A percentile compares a stretch with the other conserved stretches of the same genome.
Evolutionary conservation across 2,329 filamentous ascomycete species (phyloP).

Genomic region (Gnomoniopsis smithogilvyi): DNA sequence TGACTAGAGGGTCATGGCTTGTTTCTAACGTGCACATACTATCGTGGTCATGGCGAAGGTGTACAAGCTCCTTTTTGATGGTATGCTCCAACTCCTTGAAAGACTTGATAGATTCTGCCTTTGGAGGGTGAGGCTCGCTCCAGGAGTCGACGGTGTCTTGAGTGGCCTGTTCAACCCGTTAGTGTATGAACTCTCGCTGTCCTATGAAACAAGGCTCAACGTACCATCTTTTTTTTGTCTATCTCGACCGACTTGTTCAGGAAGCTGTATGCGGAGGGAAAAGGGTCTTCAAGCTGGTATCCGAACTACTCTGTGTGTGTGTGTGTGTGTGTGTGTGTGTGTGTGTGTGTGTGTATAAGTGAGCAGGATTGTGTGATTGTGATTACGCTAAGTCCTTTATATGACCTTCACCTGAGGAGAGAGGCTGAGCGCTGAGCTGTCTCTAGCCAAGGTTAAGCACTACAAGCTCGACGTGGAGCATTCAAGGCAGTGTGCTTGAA

Average conservation of each 20-base stretch:
- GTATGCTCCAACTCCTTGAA: slow-evolving; percentile 48
- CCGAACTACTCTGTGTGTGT: too few species aligned
- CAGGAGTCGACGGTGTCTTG: slow-evolving; percentile 49
- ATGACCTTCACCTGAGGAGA: slow-evolving; percentile 8
- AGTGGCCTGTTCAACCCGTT: slow-evolving; percentile 36
- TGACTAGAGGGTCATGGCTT: neutral
- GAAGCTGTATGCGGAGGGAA: too few species aligned
- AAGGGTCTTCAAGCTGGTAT: too few species aligned
- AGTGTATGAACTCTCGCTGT: neutral
- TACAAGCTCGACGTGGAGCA: neutral
- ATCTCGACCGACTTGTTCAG: too few species aligned
- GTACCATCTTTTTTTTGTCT: neutral
- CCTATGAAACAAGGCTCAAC: neutral
- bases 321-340: too few species aligned
- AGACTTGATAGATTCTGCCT: slow-evolving; percentile 46
- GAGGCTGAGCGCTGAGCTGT: slow-evolving; percentile 4
- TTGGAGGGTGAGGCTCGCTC: slow-evolving; percentile 44
- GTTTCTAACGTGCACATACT: slow-evolving; percentile 29
- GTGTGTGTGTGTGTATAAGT: too few species aligned
- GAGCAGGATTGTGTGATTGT: too few species aligned
- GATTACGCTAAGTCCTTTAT: neutral
- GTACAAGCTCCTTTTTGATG: slow-evolving; percentile 49
- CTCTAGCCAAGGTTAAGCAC: slow-evolving; percentile 9
- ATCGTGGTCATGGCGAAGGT: slow-evolving; percentile 43
- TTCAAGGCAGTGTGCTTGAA: neutral